These are phyloP conservation scores for Lipomyces chichibuensis DNA, from an alignment of 805 yeast species.

Conservation along the genomic window DNA sequence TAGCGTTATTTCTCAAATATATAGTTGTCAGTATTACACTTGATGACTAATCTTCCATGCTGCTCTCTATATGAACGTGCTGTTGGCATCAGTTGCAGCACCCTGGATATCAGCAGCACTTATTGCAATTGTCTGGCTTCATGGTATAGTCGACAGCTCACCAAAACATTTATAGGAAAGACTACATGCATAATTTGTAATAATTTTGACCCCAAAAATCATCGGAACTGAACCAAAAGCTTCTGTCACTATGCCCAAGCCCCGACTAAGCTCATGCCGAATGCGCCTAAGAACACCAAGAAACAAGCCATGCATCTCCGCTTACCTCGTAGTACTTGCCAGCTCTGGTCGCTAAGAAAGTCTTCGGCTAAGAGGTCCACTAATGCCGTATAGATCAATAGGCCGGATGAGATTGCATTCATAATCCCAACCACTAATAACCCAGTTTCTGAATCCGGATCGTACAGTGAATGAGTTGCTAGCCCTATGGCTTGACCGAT, in stretches of 20 bases:
- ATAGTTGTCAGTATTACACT: too few species aligned
- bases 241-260: neutral
- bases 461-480: neutral
- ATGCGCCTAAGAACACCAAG: constrained; percentile 3
- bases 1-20: too few species aligned
- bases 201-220: too few species aligned
- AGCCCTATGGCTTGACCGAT: constrained; percentile 1
- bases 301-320: neutral
- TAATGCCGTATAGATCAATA: neutral
- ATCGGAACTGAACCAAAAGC: too few species aligned
- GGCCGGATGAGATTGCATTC: constrained; percentile 2
- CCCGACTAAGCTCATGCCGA: constrained; percentile 3
- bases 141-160: too few species aligned
- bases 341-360: neutral
- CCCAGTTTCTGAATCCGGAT: constrained; percentile 1
- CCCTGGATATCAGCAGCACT: too few species aligned
- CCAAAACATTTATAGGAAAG: too few species aligned
- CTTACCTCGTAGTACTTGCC: neutral
- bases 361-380: constrained; percentile 5
- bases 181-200: too few species aligned
- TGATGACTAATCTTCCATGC: too few species aligned
- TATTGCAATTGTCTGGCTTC: too few species aligned
- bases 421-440: constrained; percentile 1
- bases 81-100: too few species aligned
- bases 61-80: too few species aligned